phyloP scores from a whole-genome alignment of 148 eudicot species.

The Bassia scoparia region DNA sequence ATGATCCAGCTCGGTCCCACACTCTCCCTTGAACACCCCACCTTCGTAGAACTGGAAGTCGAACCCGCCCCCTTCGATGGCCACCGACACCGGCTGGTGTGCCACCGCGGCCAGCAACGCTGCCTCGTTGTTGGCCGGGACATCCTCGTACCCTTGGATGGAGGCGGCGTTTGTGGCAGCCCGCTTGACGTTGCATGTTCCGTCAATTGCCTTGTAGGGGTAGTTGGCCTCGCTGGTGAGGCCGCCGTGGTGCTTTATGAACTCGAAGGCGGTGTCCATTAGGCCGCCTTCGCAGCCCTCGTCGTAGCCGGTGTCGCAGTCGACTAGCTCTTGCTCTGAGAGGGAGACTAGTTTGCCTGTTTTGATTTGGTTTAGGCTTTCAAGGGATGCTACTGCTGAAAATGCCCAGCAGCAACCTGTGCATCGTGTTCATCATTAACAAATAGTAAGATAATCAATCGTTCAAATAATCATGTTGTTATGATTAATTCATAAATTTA shows the following conservation, averaged over 20 bases:
- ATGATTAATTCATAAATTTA: too few species aligned
- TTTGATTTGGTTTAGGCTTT: constrained; percentile 32
- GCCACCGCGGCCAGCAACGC: constrained; percentile 41
- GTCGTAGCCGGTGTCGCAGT: constrained; percentile 38
- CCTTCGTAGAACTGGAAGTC: constrained; percentile 37
- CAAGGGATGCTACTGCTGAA: constrained; percentile 45
- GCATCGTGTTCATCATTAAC: too few species aligned
- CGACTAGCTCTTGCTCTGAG: constrained; percentile 55
- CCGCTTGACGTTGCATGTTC: constrained; percentile 26
- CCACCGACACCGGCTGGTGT: constrained; percentile 48
- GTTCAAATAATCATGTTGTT: too few species aligned
- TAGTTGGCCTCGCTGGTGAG: constrained; percentile 46
- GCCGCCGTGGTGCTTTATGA: constrained; percentile 36
- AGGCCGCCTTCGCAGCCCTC: constrained; percentile 43
- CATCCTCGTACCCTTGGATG: constrained; percentile 39
- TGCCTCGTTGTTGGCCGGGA: constrained; percentile 33
- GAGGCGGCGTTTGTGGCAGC: constrained; percentile 12
- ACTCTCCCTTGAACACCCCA: constrained; percentile 39
- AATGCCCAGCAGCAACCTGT: constrained; percentile 55
- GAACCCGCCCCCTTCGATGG: constrained; percentile 31
- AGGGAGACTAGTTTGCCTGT: constrained; percentile 40
- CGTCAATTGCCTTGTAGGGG: constrained; percentile 42
- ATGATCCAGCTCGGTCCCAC: constrained; percentile 38
- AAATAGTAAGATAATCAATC: too few species aligned
- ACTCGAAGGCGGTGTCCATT: constrained; percentile 36